These are phyloP conservation scores for Cyclocybe aegerita DNA, from an alignment of 768 basidiomycete genomes.

Conservation along the genomic window DNA sequence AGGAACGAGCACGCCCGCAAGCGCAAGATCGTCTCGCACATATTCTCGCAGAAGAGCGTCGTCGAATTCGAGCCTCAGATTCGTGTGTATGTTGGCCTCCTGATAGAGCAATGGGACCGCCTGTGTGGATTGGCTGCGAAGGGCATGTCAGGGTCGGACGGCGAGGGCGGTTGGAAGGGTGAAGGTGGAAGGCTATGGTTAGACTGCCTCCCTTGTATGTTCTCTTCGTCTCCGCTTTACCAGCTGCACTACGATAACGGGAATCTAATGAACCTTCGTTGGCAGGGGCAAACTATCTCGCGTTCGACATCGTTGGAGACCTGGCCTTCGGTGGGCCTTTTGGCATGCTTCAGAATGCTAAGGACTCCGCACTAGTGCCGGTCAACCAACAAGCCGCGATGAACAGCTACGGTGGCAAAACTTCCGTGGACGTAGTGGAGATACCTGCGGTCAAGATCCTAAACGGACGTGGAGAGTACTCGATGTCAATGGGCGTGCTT, in stretches of 20 bases:
- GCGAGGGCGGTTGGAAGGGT: constrained; percentile 67
- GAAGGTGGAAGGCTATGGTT: constrained; percentile 66
- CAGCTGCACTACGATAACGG: background rate
- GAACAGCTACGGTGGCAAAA: constrained; percentile 50
- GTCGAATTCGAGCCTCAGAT: constrained; percentile 85
- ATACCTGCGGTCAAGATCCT: constrained; percentile 85
- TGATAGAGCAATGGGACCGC: constrained; percentile 77
- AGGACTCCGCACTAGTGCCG: constrained; percentile 72
- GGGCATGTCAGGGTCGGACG: constrained; percentile 56
- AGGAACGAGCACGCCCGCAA: constrained; percentile 81
- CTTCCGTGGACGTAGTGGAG: constrained; percentile 45
- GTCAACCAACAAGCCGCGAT: constrained; percentile 54
- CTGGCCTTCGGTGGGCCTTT: constrained; percentile 87
- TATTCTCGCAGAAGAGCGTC: constrained; percentile 84
- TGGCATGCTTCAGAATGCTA: constrained; percentile 78
- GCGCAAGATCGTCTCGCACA: constrained; percentile 87
- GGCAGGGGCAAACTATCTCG: constrained; percentile 53
- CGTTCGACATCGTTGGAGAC: constrained; percentile 79
- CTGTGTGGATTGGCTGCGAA: constrained; percentile 56
- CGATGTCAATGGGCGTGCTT: constrained; percentile 79
- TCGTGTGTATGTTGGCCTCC: constrained; percentile 51
- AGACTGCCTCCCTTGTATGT: constrained; percentile 71
- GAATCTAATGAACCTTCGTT: constrained; percentile 6
- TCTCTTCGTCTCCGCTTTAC: background rate
- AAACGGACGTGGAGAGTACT: constrained; percentile 86